Evolutionary conservation across 306 rosid species (phyloP), one percentile per base, ranked within the genome.

Genomic region (Vigna trinervia): DNA sequence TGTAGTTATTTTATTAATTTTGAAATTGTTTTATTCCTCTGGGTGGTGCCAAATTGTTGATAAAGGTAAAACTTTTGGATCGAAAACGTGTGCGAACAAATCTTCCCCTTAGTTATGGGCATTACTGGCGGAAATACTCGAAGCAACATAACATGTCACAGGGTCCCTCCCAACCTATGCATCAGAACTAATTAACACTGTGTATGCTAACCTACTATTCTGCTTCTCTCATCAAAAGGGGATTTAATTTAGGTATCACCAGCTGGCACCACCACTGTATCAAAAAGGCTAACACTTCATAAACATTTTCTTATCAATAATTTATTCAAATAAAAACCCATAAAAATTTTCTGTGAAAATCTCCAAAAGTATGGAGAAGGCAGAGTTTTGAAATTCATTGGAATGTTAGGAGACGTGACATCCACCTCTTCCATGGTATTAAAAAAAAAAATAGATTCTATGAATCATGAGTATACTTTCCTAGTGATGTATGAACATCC

Each of bases 21-120:
- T 48, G 53, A 48, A 14, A 56, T 8, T 22, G 50, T 56, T 56
- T 22, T 3, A 19, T 57, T 28, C 2, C 11, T 41, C 41, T 60
- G 43, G 10, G 6, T 32, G 46, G 22, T 34, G 46, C 43, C 20
- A 59, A 59, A 36, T 8, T 46, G 76, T 58, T 78, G 12, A 15
- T 47, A 51, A 79, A 79, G 77, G 3, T 39, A 67, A 74, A 72
- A 11, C 1, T 30, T 26, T 45, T 7, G n/a, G 11, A 45, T 30
- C 30, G 5, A 58, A 45, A 59, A 61, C 28, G 73, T 66, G 71
- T 53, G 70, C 64, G 19, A 67, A 53, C 50, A 65, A 82, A 78
- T 78, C 66, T 73, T 17, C 9, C 47, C 86, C 86, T 67, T 48
- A 83, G 65, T 78, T 50, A 83, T 58, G 86, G 86, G 77, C 83